phyloP scores from a whole-genome alignment of 192 early-diverging fungal species.

The Entomortierella parvispora region DNA sequence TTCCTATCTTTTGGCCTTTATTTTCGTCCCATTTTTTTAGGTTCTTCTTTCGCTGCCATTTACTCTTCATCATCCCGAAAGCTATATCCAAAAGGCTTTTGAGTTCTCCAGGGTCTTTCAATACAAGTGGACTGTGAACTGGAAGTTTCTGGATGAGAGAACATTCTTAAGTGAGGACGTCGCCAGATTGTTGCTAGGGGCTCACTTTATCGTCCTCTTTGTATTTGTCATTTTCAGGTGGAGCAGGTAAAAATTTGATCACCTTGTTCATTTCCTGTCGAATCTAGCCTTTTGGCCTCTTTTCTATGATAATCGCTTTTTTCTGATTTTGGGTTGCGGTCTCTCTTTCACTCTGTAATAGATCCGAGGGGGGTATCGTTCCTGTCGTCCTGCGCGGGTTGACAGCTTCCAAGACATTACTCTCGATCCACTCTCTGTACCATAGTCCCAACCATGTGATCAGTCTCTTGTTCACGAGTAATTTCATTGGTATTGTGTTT shows the following conservation, averaged over 20 bases:
- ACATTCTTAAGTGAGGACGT: constrained; percentile 73
- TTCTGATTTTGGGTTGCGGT: no score
- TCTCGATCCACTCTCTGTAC: constrained; percentile 27
- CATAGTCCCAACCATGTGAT: constrained; percentile 56
- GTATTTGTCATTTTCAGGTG: constrained; percentile 67
- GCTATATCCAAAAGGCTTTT: constrained; percentile 84
- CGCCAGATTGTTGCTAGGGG: constrained; percentile 64
- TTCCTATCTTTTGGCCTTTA: background rate
- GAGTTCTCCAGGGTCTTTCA: constrained; percentile 89
- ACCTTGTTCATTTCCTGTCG: no score
- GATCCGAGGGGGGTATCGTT: constrained; percentile 50
- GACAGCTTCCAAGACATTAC: constrained; percentile 9
- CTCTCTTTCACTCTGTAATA: constrained; percentile 4
- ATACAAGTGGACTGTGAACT: constrained; percentile 97
- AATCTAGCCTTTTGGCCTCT: no score
- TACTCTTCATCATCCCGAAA: constrained; percentile 53
- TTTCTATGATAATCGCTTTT: no score
- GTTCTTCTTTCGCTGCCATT: constrained; percentile 52
- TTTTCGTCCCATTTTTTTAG: constrained; percentile 11
- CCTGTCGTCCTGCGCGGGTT: constrained; percentile 31
- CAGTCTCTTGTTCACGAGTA: constrained; percentile 80
- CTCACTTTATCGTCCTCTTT: constrained; percentile 71
- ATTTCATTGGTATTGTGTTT: constrained; percentile 91
- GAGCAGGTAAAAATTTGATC: constrained; percentile 53
- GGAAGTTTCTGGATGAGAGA: constrained; percentile 81